A percentile compares a stretch with the other conserved stretches of the same genome.
These are phyloP conservation scores for Fonsecaea pedrosoi DNA, from an alignment of 2,329 filamentous ascomycete species.

Conservation along the genomic window DNA sequence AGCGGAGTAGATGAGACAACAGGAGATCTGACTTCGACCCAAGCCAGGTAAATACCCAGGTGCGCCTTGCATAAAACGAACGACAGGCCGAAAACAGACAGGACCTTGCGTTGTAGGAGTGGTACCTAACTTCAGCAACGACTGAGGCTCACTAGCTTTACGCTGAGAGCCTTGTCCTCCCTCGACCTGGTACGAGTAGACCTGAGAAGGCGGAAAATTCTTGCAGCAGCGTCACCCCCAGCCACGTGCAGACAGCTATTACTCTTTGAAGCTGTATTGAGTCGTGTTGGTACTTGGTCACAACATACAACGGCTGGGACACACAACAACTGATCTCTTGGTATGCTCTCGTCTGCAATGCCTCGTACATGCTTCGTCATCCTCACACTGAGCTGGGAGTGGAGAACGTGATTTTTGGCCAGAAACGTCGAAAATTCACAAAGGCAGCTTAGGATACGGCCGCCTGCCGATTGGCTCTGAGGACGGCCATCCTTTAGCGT, in stretches of 20 bases:
- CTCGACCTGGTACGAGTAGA: background rate
- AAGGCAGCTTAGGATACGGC: background rate
- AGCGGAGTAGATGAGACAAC: background rate
- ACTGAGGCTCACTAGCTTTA: background rate
- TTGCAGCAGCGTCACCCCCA: background rate
- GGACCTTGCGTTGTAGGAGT: background rate
- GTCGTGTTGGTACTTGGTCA: background rate
- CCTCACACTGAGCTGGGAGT: too few species aligned
- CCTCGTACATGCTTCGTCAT: background rate
- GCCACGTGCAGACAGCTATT: background rate
- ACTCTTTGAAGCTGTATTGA: background rate
- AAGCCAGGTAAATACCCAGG: background rate
- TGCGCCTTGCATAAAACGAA: slow-evolving; percentile 19
- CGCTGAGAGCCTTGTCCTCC: background rate
- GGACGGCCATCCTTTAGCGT: slow-evolving; percentile 19
- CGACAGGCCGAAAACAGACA: slow-evolving; percentile 1
- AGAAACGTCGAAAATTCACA: slow-evolving; percentile 23
- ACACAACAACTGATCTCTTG: background rate
- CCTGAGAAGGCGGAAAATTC: background rate
- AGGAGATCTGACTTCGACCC: background rate
- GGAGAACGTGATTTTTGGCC: slow-evolving; percentile 19
- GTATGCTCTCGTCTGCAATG: background rate
- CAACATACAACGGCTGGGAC: background rate
- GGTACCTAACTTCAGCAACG: background rate
- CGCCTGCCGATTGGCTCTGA: slow-evolving; percentile 15